A percentile compares a stretch with the other conserved stretches of the same genome.
phyloP scores from a whole-genome alignment of 768 basidiomycete species.

The Coprinopsis marcescibilis region DNA sequence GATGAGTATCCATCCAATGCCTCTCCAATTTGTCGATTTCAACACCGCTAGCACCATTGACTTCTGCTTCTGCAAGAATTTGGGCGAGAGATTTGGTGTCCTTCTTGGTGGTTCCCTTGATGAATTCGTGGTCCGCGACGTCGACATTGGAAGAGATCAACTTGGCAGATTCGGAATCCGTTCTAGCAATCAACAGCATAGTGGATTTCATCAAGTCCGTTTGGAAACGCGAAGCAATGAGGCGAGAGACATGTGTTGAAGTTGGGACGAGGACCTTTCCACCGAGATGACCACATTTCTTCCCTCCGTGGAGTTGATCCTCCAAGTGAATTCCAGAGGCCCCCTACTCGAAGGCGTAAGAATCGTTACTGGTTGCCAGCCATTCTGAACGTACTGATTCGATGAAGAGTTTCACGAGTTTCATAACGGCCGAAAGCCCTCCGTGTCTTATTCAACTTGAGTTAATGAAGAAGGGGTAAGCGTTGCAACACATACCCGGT shows the following conservation, averaged over 20 bases:
- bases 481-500: conserved; percentile 59
- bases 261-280: conserved; percentile 93
- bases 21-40: conserved; percentile 72
- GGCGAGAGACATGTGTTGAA: conserved; percentile 78
- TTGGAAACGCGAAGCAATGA: conserved; percentile 84
- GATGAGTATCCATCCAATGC: conserved; percentile 64
- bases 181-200: conserved; percentile 86
- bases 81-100: conserved; percentile 57
- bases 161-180: conserved; percentile 84
- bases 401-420: conserved; percentile 90
- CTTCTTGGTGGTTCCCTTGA: conserved; percentile 53
- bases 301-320: conserved; percentile 91
- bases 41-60: conserved; percentile 52
- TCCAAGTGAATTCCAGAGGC: conserved; percentile 89
- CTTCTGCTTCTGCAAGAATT: conserved; percentile 62
- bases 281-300: conserved; percentile 90
- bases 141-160: conserved; percentile 84
- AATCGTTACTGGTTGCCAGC: background rate
- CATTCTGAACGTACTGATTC: conserved; percentile 55
- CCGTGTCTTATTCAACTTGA: conserved; percentile 58
- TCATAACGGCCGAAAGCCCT: conserved; percentile 91
- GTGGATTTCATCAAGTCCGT: conserved; percentile 85
- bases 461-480: background rate
- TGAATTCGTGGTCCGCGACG: conserved; percentile 72
- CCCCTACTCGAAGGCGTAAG: conserved; percentile 41